Conservation (phyloP, 805 yeast genomes). For the Candida ficus region DNA sequence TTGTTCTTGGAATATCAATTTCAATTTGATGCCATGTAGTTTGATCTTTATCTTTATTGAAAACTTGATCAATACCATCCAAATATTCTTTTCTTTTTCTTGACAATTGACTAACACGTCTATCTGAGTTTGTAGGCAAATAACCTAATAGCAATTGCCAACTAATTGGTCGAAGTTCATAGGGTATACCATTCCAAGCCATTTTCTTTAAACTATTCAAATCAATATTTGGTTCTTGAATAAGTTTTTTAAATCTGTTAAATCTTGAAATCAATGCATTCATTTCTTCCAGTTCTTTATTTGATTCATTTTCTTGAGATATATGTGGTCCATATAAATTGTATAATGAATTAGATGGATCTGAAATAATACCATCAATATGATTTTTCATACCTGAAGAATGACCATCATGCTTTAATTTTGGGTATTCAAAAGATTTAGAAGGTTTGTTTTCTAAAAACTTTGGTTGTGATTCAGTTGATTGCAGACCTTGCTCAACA, state of each 20-base stretch:
- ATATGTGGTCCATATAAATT: constrained; percentile 40
- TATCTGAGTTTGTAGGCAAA: constrained; percentile 75
- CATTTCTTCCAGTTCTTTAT: constrained; percentile 46
- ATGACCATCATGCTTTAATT: constrained; percentile 14
- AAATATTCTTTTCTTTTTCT: constrained; percentile 83
- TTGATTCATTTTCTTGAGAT: constrained; percentile 31
- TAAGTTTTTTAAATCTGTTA: constrained; percentile 58
- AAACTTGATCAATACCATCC: constrained; percentile 68
- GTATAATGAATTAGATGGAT: constrained; percentile 30
- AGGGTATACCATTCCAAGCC: constrained; percentile 94
- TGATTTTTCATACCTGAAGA: constrained; percentile 18
- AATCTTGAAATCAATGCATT: constrained; percentile 60
- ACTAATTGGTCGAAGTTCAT: constrained; percentile 68
- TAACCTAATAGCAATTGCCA: constrained; percentile 93
- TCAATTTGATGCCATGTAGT: constrained; percentile 93
- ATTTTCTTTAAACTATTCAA: constrained; percentile 66
- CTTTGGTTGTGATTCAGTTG: constrained; percentile 26
- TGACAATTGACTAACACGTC: constrained; percentile 64
- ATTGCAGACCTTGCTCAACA: constrained; percentile 35
- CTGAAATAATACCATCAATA: constrained; percentile 21
- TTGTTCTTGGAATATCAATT: constrained; percentile 92
- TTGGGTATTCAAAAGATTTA: constrained; percentile 22
- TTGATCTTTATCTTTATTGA: constrained; percentile 55
- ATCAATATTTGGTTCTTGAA: constrained; percentile 51
- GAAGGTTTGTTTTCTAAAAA: constrained; percentile 23